These are phyloP conservation scores for Stemphylium vesicarium DNA, from an alignment of 2,329 filamentous ascomycete species.

Conservation along the genomic window DNA sequence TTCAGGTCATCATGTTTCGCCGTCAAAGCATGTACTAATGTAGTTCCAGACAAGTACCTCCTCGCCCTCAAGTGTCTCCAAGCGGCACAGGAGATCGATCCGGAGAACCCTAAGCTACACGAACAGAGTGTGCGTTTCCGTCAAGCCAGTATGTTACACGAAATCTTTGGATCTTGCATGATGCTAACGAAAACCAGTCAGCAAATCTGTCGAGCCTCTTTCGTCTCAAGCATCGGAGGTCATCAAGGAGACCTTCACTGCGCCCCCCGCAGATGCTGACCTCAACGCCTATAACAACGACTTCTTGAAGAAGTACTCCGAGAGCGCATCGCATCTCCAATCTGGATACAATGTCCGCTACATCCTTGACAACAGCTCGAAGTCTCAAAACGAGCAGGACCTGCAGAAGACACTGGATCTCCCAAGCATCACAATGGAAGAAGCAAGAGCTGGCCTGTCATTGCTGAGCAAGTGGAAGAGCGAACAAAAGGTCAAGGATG, in stretches of 20 bases:
- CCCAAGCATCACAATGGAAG: slow-evolving; percentile 59
- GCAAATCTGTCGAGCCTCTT: slow-evolving; percentile 55
- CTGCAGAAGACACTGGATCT: slow-evolving; percentile 65
- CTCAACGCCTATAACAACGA: slow-evolving; percentile 70
- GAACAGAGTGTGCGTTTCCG: slow-evolving; percentile 76
- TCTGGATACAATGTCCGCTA: slow-evolving; percentile 67
- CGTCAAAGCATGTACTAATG: slow-evolving; percentile 1
- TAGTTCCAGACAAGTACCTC: slow-evolving; percentile 75
- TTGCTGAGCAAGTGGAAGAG: slow-evolving; percentile 61
- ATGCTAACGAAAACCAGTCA: slow-evolving; percentile 30
- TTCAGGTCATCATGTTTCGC: slow-evolving; percentile 15
- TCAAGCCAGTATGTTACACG: slow-evolving; percentile 54
- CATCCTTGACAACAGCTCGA: slow-evolving; percentile 63
- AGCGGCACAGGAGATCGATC: slow-evolving; percentile 72
- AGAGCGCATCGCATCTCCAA: slow-evolving; percentile 67
- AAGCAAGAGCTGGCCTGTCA: slow-evolving; percentile 63
- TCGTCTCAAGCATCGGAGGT: slow-evolving; percentile 72
- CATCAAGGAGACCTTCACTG: slow-evolving; percentile 70
- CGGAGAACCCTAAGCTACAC: slow-evolving; percentile 73
- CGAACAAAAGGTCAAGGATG: slow-evolving; percentile 55
- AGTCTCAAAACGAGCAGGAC: slow-evolving; percentile 65
- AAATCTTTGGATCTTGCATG: background rate
- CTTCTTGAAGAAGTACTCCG: slow-evolving; percentile 67
- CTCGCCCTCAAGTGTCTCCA: slow-evolving; percentile 87
- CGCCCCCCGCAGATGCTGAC: slow-evolving; percentile 63